Percentiles rank a stretch among this genome's conserved stretches.
Conservation (phyloP, 768 basidiomycete species). For the Panaeolus cyanescens region DNA sequence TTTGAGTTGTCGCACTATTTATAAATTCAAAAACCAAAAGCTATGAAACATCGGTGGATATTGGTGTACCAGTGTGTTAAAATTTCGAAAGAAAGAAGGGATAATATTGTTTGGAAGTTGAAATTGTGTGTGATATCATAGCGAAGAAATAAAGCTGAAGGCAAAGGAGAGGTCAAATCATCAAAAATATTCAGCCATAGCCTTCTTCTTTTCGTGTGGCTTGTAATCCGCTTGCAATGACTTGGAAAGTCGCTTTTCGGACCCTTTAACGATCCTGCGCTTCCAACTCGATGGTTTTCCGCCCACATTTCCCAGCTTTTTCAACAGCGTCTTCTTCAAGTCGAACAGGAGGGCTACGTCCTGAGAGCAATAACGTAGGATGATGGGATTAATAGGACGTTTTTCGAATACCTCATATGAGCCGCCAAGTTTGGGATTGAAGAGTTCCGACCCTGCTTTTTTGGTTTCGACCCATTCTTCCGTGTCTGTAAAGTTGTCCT, state of each 20-base stretch:
- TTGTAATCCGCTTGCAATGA: background rate
- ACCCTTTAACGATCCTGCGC: constrained; percentile 4
- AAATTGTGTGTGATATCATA: too few species aligned
- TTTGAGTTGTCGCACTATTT: too few species aligned
- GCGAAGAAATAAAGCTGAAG: too few species aligned
- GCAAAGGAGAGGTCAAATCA: too few species aligned
- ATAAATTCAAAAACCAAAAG: too few species aligned
- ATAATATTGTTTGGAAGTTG: too few species aligned
- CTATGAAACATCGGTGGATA: too few species aligned
- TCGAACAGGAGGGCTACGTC: constrained; percentile 30
- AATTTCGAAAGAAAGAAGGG: too few species aligned
- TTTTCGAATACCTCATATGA: constrained; percentile 26
- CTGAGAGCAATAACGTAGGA: constrained; percentile 29
- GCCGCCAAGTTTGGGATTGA: constrained; percentile 30
- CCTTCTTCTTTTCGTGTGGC: background rate
- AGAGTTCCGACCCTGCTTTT: constrained; percentile 29
- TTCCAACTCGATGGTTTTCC: constrained; percentile 19
- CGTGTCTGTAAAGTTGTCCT: constrained; percentile 24
- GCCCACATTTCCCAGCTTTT: constrained; percentile 7
- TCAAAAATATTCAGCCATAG: background rate
- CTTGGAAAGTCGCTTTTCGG: constrained; percentile 17
- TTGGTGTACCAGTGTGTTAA: too few species aligned
- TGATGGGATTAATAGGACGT: constrained; percentile 23
- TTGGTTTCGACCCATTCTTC: constrained; percentile 28
- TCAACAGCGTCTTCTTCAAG: constrained; percentile 17